These are phyloP conservation scores for Leccinum sublutescens DNA, from an alignment of 768 basidiomycete species.

Conservation along the genomic window DNA sequence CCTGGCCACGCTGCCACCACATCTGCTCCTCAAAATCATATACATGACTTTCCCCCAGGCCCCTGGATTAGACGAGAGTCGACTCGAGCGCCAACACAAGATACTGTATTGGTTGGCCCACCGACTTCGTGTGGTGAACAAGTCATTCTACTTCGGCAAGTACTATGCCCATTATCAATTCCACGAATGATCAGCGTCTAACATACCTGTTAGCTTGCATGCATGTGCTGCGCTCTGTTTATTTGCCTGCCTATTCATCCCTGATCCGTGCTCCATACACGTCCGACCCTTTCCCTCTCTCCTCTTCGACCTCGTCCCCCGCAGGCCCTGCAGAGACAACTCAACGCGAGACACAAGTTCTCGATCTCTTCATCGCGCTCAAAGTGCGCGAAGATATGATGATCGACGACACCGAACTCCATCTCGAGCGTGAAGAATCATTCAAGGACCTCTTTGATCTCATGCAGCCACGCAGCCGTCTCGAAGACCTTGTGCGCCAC, in stretches of 20 bases:
- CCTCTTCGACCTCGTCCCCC: constrained; percentile 26
- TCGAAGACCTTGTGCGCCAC: constrained; percentile 68
- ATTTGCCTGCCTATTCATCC: constrained; percentile 61
- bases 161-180: not conserved
- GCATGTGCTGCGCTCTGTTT: constrained; percentile 77
- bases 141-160: constrained; percentile 63
- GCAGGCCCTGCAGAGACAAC: constrained; percentile 38
- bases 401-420: constrained; percentile 69
- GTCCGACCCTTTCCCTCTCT: constrained; percentile 74
- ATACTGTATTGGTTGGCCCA: constrained; percentile 70
- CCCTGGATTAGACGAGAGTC: constrained; percentile 38
- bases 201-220: constrained; percentile 54
- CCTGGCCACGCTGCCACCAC: constrained; percentile 48
- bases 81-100: constrained; percentile 56
- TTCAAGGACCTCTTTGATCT: constrained; percentile 82
- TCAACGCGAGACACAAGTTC: constrained; percentile 71
- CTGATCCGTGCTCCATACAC: constrained; percentile 63
- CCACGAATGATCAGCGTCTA: not conserved
- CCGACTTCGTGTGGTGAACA: constrained; percentile 62
- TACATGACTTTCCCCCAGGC: constrained; percentile 59
- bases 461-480: constrained; percentile 65
- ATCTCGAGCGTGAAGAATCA: constrained; percentile 71
- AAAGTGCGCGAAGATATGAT: constrained; percentile 80
- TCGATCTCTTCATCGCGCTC: constrained; percentile 79
- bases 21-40: constrained; percentile 69